Base-by-base conservation (phyloP, 2,329 filamentous ascomycete species). In the Graphium sp. region DNA sequence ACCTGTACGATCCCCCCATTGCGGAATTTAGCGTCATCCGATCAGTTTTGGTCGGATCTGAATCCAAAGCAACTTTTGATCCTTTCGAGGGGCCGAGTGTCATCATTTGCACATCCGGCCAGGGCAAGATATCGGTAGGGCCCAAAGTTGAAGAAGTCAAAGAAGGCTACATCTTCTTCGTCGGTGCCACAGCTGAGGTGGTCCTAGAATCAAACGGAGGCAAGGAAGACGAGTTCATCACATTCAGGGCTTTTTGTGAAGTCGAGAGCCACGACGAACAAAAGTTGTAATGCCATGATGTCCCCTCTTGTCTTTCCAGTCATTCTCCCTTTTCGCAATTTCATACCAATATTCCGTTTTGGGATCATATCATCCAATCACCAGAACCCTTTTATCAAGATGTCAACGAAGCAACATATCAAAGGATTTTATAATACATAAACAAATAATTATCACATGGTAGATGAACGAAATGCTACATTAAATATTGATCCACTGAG, bases 231-330 rank as follows among this genome's bases (percentile, higher is more conserved):
- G 70, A 77, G 31, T 77, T 95, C 39, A 77, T 78, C 16, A 85
- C 79, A 0, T 98, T 91, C 60, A 89, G 85, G 58, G 89, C 87
- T 1, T 94, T 92, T 49, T 93, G 84, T 44, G 85, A 94, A 58
- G 61, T 92, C 35, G 68, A 73, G 29, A n/a, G n/a, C n/a, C n/a
- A n/a, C n/a, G n/a, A n/a, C n/a, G n/a, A n/a, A n/a, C n/a, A n/a
- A n/a, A n/a, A n/a, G n/a, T n/a, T n/a, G n/a, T n/a, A n/a, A n/a
- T n/a, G n/a, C n/a, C n/a, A n/a, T n/a, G n/a, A n/a, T n/a, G n/a
- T n/a, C n/a, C n/a, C n/a, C n/a, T n/a, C n/a, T n/a, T n/a, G n/a
- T n/a, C n/a, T n/a, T n/a, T n/a, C n/a, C n/a, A n/a, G n/a, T n/a
- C n/a, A n/a, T n/a, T n/a, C n/a, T n/a, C n/a, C n/a, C n/a, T n/a